Percentiles rank a stretch among this genome's conserved stretches.
These are phyloP conservation scores for Phytophthora colocasiae DNA, from an alignment of 352 stramenopile genomes.

Conservation along the genomic window DNA sequence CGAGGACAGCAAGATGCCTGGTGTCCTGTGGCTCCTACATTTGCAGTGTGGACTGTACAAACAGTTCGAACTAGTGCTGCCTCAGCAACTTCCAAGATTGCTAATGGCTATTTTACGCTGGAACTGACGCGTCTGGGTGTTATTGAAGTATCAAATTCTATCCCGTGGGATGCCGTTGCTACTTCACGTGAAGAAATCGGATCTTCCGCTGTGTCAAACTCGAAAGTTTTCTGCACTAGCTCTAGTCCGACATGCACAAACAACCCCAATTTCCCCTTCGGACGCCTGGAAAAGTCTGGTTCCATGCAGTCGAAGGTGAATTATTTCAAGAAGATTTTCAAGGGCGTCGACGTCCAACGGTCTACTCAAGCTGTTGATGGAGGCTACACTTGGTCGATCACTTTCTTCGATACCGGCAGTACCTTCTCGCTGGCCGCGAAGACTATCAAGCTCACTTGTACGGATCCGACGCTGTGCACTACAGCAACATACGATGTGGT, in stretches of 20 bases:
- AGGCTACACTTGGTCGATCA: conserved; percentile 90
- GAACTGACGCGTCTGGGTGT: conserved; percentile 62
- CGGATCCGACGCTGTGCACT: conserved; percentile 29
- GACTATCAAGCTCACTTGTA: conserved; percentile 16
- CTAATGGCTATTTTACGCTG: conserved; percentile 63
- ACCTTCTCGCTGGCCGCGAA: conserved; percentile 73
- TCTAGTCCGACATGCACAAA: conserved; percentile 40
- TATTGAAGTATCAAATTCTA: conserved; percentile 68
- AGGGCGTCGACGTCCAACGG: conserved; percentile 82
- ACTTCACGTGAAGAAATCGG: conserved; percentile 82
- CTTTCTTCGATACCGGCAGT: conserved; percentile 89
- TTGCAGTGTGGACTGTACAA: conserved; percentile 68
- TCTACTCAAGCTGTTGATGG: conserved; percentile 43
- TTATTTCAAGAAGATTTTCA: conserved; percentile 46
- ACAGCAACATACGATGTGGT: conserved; percentile 50
- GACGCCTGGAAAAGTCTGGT: conserved; percentile 56
- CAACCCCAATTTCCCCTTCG: conserved; percentile 35
- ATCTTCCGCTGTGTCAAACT: conserved; percentile 37
- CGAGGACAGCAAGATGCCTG: conserved; percentile 69
- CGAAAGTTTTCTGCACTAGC: conserved; percentile 68
- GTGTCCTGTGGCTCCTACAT: conserved; percentile 63
- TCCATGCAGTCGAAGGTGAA: conserved; percentile 83
- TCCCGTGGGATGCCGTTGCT: conserved; percentile 94
- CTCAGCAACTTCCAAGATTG: conserved; percentile 39
- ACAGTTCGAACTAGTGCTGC: conserved; percentile 39